Evolutionary conservation across 1,284 basidiomycete genomes (phyloP).

Genomic region (Coriolopsis trogii): DNA sequence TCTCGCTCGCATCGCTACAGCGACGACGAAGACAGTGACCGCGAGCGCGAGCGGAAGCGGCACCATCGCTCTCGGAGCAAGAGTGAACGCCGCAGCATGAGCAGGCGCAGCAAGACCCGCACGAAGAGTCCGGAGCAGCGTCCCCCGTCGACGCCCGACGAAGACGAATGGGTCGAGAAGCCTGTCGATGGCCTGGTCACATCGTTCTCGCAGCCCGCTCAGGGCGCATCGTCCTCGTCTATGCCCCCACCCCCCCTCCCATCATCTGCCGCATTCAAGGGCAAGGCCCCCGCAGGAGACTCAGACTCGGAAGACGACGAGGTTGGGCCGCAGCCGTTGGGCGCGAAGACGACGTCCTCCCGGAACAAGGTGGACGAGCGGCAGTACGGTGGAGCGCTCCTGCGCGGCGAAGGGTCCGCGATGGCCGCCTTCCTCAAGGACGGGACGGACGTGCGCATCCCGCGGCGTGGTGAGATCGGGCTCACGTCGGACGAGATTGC

Average conservation of each 20-base stretch:
- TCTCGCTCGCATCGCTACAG: conserved; percentile 37
- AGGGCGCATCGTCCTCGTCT: background rate
- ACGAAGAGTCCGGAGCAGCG: conserved; percentile 34
- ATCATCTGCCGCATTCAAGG: conserved; percentile 4
- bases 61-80: conserved; percentile 21
- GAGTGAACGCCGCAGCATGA: conserved; percentile 23
- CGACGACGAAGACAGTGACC: conserved; percentile 43
- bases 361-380: conserved; percentile 71
- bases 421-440: conserved; percentile 96
- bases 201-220: conserved; percentile 32
- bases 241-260: conserved; percentile 23
- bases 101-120: conserved; percentile 27
- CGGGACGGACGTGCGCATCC: conserved; percentile 88
- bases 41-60: conserved; percentile 35
- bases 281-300: conserved; percentile 22
- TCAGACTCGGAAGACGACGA: conserved; percentile 51
- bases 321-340: conserved; percentile 62
- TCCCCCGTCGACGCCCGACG: conserved; percentile 39
- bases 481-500: conserved; percentile 88
- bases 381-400: conserved; percentile 82
- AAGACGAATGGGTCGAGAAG: conserved; percentile 77
- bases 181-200: conserved; percentile 35
- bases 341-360: conserved; percentile 36
- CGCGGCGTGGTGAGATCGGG: conserved; percentile 98
- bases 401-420: conserved; percentile 94